Conservation (phyloP, 2,329 filamentous ascomycete species). For the Trichoderma hamatum region DNA sequence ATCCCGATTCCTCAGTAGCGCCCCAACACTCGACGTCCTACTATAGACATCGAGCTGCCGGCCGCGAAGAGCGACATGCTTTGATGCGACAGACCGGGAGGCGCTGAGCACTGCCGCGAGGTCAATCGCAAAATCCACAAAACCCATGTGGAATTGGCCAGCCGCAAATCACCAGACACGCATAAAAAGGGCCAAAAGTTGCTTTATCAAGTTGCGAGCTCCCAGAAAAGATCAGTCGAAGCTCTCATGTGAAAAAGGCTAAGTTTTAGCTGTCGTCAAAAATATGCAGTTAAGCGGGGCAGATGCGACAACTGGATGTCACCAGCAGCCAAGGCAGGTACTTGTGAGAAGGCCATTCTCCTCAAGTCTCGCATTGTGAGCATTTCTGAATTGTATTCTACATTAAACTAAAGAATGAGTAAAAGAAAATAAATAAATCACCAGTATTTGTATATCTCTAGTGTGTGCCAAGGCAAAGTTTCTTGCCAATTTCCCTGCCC, state of each 20-base stretch:
- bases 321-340: neutral
- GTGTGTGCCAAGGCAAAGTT: no score
- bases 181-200: neutral
- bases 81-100: slow-evolving; percentile 67
- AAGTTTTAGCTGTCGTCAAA: slow-evolving; percentile 13
- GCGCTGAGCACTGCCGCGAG: slow-evolving; percentile 70
- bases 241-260: neutral
- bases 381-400: neutral
- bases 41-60: slow-evolving; percentile 57
- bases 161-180: slow-evolving; percentile 34
- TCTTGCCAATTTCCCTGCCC: neutral
- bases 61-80: slow-evolving; percentile 61
- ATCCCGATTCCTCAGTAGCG: slow-evolving; percentile 39
- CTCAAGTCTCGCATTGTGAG: neutral
- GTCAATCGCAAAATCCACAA: slow-evolving; percentile 69
- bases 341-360: neutral
- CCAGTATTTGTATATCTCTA: neutral
- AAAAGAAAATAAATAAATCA: neutral
- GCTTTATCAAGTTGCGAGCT: neutral
- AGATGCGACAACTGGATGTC: neutral
- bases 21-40: slow-evolving; percentile 49
- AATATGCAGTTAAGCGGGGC: slow-evolving; percentile 38
- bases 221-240: neutral
- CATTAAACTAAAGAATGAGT: neutral
- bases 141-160: slow-evolving; percentile 51